phyloP scores from a whole-genome alignment of 257 asterid genomes.

The Ilex aquifolium region DNA sequence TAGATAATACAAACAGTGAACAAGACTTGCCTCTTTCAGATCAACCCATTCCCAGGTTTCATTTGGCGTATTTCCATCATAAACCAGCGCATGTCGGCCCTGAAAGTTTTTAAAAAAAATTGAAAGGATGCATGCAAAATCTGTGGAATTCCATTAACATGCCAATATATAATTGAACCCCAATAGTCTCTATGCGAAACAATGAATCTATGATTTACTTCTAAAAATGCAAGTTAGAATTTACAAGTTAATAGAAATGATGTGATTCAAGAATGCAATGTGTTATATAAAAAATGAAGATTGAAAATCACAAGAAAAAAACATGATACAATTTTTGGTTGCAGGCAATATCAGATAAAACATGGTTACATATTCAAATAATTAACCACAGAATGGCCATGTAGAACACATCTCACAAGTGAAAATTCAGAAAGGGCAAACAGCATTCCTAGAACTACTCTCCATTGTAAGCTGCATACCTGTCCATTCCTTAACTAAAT shows the following conservation, averaged over 20 bases:
- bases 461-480: not conserved
- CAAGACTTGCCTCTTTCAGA: conserved; percentile 70
- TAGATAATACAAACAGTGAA: conserved; percentile 1
- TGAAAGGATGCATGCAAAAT: conserved; percentile 1
- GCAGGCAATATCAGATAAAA: no score
- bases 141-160: not conserved
- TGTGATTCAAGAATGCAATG: no score
- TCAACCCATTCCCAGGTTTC: conserved; percentile 81
- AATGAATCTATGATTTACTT: no score
- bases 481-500: not conserved
- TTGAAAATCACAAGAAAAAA: no score
- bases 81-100: conserved; percentile 92
- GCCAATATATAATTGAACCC: conserved; percentile 1
- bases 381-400: no score
- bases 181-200: not conserved
- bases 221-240: no score
- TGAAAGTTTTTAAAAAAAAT: conserved; percentile 23
- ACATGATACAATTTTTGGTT: no score
- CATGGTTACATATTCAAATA: no score
- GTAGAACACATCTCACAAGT: not conserved
- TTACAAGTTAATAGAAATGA: no score
- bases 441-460: not conserved
- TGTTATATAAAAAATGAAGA: no score
- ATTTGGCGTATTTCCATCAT: conserved; percentile 65
- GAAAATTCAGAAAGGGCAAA: not conserved